Evolutionary conservation across 2,329 filamentous ascomycete species (phyloP).

Genomic region (Beauveria brongniartii): DNA sequence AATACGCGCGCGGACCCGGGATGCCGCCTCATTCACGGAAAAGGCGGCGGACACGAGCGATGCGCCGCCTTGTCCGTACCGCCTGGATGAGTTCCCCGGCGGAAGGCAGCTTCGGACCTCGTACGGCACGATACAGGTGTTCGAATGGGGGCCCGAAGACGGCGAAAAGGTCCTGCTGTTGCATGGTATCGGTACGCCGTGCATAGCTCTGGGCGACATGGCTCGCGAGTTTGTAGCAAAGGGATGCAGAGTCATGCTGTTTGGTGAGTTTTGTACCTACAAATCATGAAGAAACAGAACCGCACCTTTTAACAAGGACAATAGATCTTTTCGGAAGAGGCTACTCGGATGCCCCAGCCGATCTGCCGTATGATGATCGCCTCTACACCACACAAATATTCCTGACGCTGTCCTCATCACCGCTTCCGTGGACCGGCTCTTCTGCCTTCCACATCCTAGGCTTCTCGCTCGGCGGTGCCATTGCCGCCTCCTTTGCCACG

Average conservation of each 20-base stretch:
- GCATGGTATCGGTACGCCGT: slow-evolving; percentile 76
- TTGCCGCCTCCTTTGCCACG: slow-evolving; percentile 61
- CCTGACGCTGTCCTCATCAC: slow-evolving; percentile 56
- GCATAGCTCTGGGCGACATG: slow-evolving; percentile 58
- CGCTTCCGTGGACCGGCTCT: slow-evolving; percentile 44
- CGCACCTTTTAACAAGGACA: not conserved
- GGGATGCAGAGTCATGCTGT: slow-evolving; percentile 72
- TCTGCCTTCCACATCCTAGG: slow-evolving; percentile 63
- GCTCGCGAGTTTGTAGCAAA: slow-evolving; percentile 55
- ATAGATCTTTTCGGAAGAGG: slow-evolving; percentile 68
- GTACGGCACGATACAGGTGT: slow-evolving; percentile 64
- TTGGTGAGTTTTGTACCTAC: slow-evolving; percentile 43
- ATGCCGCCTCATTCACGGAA: not conserved
- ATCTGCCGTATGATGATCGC: slow-evolving; percentile 51
- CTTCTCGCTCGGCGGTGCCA: slow-evolving; percentile 72
- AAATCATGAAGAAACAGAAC: too few relatives aligned
- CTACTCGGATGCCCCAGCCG: slow-evolving; percentile 60
- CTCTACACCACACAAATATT: slow-evolving; percentile 61
- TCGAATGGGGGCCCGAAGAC: slow-evolving; percentile 69
- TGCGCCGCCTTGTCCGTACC: slow-evolving; percentile 46
- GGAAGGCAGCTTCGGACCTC: slow-evolving; percentile 59
- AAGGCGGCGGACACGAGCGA: slow-evolving; percentile 17
- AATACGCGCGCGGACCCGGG: slow-evolving; percentile 5
- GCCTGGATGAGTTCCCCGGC: slow-evolving; percentile 61
- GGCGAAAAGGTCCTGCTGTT: slow-evolving; percentile 67